Percentiles rank a stretch among this genome's conserved stretches.
These are phyloP conservation scores for Macrocybe gigantea DNA, from an alignment of 768 basidiomycete species.

Conservation along the genomic window DNA sequence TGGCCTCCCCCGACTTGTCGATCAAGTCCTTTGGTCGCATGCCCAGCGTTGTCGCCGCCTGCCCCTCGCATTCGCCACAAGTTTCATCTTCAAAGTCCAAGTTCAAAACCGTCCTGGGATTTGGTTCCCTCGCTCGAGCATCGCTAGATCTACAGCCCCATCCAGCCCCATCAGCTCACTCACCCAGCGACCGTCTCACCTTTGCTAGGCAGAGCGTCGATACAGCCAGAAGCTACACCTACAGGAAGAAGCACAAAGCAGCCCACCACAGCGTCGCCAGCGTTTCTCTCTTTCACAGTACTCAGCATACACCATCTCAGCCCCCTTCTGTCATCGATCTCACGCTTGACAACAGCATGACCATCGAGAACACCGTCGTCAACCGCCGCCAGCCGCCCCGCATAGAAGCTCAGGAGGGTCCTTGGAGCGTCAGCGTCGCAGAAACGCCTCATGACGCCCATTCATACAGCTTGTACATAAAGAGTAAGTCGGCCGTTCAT, in stretches of 20 bases:
- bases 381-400: conserved; percentile 48
- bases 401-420: conserved; percentile 72
- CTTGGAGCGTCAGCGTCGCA: conserved; percentile 86
- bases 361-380: conserved; percentile 21
- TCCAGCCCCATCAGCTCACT: conserved; percentile 18
- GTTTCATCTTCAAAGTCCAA: conserved; percentile 32
- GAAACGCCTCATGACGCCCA: conserved; percentile 72
- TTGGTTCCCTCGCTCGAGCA: conserved; percentile 28
- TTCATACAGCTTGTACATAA: conserved; percentile 81
- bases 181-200: conserved; percentile 15
- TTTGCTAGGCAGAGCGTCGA: conserved; percentile 39
- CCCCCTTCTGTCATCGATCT: conserved; percentile 10
- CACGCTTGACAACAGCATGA: conserved; percentile 17
- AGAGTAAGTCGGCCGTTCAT: conserved; percentile 56
- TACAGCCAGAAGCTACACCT: conserved; percentile 30
- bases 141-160: conserved; percentile 22
- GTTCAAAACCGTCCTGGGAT: conserved; percentile 44
- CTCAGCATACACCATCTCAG: conserved; percentile 17
- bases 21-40: conserved; percentile 3
- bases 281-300: conserved; percentile 35
- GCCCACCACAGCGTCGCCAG: conserved; percentile 33
- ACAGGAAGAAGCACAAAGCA: conserved; percentile 26
- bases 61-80: conserved; percentile 12
- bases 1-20: background rate
- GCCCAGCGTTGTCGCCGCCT: conserved; percentile 7